A percentile compares a stretch with the other conserved stretches of the same genome.
Conservation (phyloP, 2,329 filamentous ascomycete genomes). For the Xylariaceae sp. region DNA sequence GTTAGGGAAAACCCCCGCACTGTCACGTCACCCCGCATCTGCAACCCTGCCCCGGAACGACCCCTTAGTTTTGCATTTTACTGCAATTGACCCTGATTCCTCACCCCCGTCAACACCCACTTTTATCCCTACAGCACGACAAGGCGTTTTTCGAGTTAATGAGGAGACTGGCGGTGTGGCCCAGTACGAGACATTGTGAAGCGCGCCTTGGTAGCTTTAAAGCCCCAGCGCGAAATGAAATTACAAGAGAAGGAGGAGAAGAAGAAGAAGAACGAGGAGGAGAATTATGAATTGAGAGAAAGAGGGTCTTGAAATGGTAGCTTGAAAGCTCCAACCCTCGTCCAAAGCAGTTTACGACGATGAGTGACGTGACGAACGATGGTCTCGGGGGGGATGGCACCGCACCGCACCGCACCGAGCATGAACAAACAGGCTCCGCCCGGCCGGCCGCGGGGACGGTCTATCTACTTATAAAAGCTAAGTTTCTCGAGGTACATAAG, state of each 20-base stretch:
- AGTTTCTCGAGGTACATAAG: conserved; percentile 5
- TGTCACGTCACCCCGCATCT: too few relatives aligned
- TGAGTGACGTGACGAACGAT: conserved; percentile 3
- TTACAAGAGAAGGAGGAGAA: conserved; percentile 27
- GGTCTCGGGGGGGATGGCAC: neutral
- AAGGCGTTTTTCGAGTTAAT: conserved; percentile 30
- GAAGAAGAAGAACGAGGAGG: conserved; percentile 24
- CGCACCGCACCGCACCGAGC: too few relatives aligned
- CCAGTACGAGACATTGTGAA: conserved; percentile 30
- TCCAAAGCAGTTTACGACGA: conserved; percentile 18
- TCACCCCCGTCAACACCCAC: conserved; percentile 23
- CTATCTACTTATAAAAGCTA: too few relatives aligned
- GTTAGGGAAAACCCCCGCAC: conserved; percentile 18
- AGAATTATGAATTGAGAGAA: conserved; percentile 26
- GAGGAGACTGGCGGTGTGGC: conserved; percentile 31
- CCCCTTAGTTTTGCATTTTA: conserved; percentile 28
- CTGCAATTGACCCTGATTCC: too few relatives aligned
- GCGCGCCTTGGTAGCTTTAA: conserved; percentile 58
- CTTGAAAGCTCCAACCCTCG: conserved; percentile 45
- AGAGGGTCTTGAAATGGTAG: conserved; percentile 43
- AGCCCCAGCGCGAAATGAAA: conserved; percentile 51
- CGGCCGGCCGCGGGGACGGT: too few relatives aligned
- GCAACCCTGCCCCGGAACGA: conserved; percentile 11
- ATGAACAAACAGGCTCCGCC: conserved; percentile 2
- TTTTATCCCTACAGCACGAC: conserved; percentile 26